phyloP scores from a whole-genome alignment of 129 eudicot species.

The Logfia minima region DNA sequence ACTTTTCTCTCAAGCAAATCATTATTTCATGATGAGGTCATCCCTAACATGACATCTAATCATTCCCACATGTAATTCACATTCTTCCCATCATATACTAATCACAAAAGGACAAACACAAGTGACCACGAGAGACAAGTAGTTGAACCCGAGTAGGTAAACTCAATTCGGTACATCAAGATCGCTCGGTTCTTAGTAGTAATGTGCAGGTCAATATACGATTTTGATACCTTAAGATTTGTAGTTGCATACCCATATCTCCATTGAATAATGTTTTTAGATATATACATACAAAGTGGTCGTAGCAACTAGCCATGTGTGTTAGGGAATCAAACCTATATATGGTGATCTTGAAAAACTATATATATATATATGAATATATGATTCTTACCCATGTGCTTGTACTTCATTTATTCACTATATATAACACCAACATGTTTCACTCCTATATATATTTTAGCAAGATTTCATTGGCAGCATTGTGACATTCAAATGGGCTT shows the following conservation, averaged over 20 bases:
- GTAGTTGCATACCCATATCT: neutral
- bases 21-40: neutral
- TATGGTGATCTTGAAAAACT: neutral
- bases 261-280: neutral
- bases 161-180: neutral
- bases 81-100: constrained; percentile 3
- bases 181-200: neutral
- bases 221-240: neutral
- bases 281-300: neutral
- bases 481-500: constrained; percentile 4
- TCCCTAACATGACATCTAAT: constrained; percentile 10
- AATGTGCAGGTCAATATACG: neutral
- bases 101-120: constrained; percentile 12
- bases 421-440: constrained; percentile 5
- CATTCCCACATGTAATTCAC: constrained; percentile 20
- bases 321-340: neutral
- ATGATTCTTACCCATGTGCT: constrained; percentile 21
- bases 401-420: constrained; percentile 3
- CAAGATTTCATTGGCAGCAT: neutral
- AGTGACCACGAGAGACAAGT: neutral
- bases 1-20: neutral
- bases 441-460: neutral
- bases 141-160: neutral
- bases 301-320: constrained; percentile 12
- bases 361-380: neutral